Evolutionary conservation across 306 rosid species (phyloP).

Genomic region (Pueraria montana): DNA sequence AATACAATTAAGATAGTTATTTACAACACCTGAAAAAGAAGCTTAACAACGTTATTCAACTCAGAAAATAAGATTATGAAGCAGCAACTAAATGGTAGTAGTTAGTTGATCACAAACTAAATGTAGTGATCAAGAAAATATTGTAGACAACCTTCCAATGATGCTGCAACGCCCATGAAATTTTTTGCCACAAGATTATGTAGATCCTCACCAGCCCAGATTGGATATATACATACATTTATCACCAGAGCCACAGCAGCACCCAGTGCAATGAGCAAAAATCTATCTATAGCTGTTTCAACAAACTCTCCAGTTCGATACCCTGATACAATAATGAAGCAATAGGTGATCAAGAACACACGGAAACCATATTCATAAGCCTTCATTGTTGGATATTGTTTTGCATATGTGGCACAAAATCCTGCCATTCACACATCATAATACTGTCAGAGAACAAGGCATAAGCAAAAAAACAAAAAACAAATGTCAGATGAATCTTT

Average conservation of each 20-base stretch:
- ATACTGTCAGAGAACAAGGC: slow-evolving; percentile 46
- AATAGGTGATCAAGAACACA: slow-evolving; percentile 95
- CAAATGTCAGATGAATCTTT: background rate
- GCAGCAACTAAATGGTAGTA: slow-evolving; percentile 1
- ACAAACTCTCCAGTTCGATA: slow-evolving; percentile 83
- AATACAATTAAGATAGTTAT: slow-evolving; percentile 74
- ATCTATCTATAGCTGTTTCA: slow-evolving; percentile 71
- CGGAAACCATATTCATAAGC: slow-evolving; percentile 96
- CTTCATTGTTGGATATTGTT: slow-evolving; percentile 86
- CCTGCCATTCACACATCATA: slow-evolving; percentile 59
- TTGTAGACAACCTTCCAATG: slow-evolving; percentile 76
- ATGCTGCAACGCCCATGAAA: slow-evolving; percentile 85
- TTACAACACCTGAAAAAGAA: slow-evolving; percentile 76
- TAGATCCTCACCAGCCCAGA: slow-evolving; percentile 99
- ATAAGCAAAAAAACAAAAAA: background rate
- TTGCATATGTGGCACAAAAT: slow-evolving; percentile 85
- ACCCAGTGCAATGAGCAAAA: slow-evolving; percentile 90
- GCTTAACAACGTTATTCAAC: slow-evolving; percentile 39
- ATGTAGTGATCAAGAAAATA: slow-evolving; percentile 32
- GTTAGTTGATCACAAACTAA: background rate
- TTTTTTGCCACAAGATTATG: slow-evolving; percentile 87
- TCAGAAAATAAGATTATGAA: slow-evolving; percentile 6
- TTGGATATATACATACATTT: slow-evolving; percentile 85
- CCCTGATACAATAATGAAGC: slow-evolving; percentile 88
- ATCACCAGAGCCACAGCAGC: slow-evolving; percentile 88